Evolutionary conservation across 306 rosid genomes (phyloP), one percentile per base, ranked within the genome.

Genomic region (Casuarina equisetifolia): DNA sequence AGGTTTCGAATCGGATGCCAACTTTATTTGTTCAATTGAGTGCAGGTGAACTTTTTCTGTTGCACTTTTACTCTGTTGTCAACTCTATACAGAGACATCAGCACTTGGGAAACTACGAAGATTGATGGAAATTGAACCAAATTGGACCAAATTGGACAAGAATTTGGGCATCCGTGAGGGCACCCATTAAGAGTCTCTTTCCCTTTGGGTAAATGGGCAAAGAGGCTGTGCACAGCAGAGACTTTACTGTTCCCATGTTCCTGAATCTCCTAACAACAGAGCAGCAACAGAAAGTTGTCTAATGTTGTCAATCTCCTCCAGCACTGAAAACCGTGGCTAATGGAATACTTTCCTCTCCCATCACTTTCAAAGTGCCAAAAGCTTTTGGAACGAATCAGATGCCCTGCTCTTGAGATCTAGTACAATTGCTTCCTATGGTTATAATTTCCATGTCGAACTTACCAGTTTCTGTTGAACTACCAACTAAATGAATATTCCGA

Each of bases 1-100:
- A 70, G 54, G 45, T 70, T 50, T 69, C 48, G 13, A 74, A 61
- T 71, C 20, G 52, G 76, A 74, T 58, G 49, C 74, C 70, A 52
- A 50, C 69, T 69, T 59, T 49, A 51, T 35, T 32, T 42, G 38
- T 44, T 44, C 35, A 17, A 63, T 78, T 46, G 46, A 9, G 44
- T 64, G 20, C 97, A 95, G 96, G 99, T 96, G 79, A 57, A 55
- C 77, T 80, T 80, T 80, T 80, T 74, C 63, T 68, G 42, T 64
- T 79, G 9, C 73, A 48, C 71, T 68, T 50, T 51, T 35, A 59
- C n/a, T 67, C 5, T 57, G 54, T 32, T 75, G 50, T 0, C 61
- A 15, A n/a, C 20, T 12, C 50, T 40, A 61, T 16, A 19, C 12
- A 61, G 9, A 61, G 13, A 61, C 4, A 32, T 59, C 2, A 9